Evolutionary conservation across 495 filamentous ascomycete genomes (phyloP).

Genomic region (Penicillium cinerascens): DNA sequence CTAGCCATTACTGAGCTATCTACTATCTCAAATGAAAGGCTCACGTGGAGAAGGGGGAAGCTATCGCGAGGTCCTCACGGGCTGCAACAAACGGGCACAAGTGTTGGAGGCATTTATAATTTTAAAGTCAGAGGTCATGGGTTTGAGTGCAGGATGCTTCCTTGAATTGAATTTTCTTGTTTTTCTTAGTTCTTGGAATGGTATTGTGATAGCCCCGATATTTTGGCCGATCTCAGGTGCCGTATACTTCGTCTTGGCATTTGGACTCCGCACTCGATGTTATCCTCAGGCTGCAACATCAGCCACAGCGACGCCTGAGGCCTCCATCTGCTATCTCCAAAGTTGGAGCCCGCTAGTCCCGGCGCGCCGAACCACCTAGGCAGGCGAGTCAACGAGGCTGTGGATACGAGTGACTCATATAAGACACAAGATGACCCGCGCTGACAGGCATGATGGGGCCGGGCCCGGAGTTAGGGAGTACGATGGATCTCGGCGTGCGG

Average conservation of each 20-base stretch:
- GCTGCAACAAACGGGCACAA: too few relatives aligned
- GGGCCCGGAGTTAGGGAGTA: neutral
- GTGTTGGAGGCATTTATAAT: too few relatives aligned
- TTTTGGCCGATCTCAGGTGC: neutral
- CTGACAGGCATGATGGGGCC: neutral
- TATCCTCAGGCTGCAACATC: neutral
- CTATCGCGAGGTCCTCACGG: too few relatives aligned
- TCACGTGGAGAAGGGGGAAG: too few relatives aligned
- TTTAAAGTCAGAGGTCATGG: too few relatives aligned
- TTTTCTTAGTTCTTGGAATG: too few relatives aligned
- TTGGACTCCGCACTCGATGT: neutral
- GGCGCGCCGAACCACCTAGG: constrained; percentile 2
- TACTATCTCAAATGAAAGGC: too few relatives aligned
- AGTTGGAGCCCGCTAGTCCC: neutral
- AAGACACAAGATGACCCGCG: neutral
- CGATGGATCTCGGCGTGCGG: neutral
- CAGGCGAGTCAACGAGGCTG: neutral
- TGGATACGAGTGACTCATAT: constrained; percentile 11
- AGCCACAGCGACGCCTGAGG: neutral
- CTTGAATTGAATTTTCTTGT: too few relatives aligned
- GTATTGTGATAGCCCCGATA: neutral
- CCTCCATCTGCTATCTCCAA: neutral
- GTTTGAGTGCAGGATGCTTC: too few relatives aligned
- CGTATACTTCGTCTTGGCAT: neutral
- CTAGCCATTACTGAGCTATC: too few relatives aligned